A percentile compares a stretch with the other conserved stretches of the same genome.
phyloP scores from a whole-genome alignment of 805 yeast genomes.

The Grigorovia humatica region DNA sequence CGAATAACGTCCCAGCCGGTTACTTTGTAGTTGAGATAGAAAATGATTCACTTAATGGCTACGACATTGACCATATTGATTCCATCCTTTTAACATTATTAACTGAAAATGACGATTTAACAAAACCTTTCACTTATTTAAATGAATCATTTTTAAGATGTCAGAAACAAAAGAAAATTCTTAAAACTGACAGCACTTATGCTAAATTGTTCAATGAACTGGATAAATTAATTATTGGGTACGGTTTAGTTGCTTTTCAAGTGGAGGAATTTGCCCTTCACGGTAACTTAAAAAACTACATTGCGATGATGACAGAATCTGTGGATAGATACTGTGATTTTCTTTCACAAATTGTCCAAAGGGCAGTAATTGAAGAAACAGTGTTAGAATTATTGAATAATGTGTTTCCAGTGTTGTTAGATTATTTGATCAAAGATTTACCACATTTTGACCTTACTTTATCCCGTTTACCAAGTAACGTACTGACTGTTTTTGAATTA shows the following conservation, averaged over 20 bases:
- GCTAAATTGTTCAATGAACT: slow-evolving; percentile 36
- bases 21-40: slow-evolving; percentile 1
- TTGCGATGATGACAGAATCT: slow-evolving; percentile 23
- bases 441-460: slow-evolving; percentile 35
- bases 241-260: slow-evolving; percentile 59
- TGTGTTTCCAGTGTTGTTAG: slow-evolving; percentile 29
- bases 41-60: background rate
- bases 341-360: slow-evolving; percentile 43
- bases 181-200: slow-evolving; percentile 34
- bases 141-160: slow-evolving; percentile 23
- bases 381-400: slow-evolving; percentile 48
- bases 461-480: slow-evolving; percentile 38
- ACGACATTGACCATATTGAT: slow-evolving; percentile 16
- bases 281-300: slow-evolving; percentile 16
- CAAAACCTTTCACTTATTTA: slow-evolving; percentile 19
- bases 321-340: slow-evolving; percentile 34
- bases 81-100: slow-evolving; percentile 23
- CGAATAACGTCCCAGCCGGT: slow-evolving; percentile 11
- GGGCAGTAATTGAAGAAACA: slow-evolving; percentile 58
- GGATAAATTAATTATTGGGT: slow-evolving; percentile 35
- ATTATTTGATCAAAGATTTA: slow-evolving; percentile 16
- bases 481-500: slow-evolving; percentile 46
- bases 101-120: slow-evolving; percentile 23
- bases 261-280: slow-evolving; percentile 41
- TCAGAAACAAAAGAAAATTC: slow-evolving; percentile 33